Base-by-base conservation (phyloP, 73 alveolate genomes). In the Tetrahymena borealis region DNA sequence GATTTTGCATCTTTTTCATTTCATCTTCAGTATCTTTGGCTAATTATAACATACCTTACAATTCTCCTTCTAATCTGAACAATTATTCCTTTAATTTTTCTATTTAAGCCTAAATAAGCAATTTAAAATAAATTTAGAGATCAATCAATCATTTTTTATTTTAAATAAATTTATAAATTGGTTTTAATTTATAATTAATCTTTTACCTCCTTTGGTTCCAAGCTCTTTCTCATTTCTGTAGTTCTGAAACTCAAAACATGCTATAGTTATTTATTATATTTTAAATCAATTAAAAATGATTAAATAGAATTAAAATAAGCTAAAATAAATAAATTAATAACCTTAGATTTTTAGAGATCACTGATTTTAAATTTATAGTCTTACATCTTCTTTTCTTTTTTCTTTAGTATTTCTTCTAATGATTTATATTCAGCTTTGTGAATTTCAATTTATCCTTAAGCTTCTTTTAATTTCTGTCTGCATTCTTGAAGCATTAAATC, bases 191-290 rank as follows among this genome's bases (percentile, higher is more conserved):
- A n/a, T n/a, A n/a, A n/a, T 24, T 6, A 10, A 60, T 60, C 28
- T 60, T 60, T 60, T 78, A 94, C 95, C 91, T 97, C 99, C 78
- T 97, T 97, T 1, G 99, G 99, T 90, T 97, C 98, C 28, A 97
- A 91, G 38, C 94, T 90, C 37, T 96, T 97, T 41, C 96, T 91
- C 98, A 97, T 97, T 94, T 97, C 98, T 32, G 98, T 97, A 1
- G 98, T 96, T 91, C 98, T 94, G 78, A 95, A 97, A 37, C 98
- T 95, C 32, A 96, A 97, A 13, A 97, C 98, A 90, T 97, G 98
- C 95, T 60, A 60, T 60, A 24, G 9, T 24, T 15, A 3, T 60
- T 60, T 24, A 60, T 24, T 24, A 0, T 41, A 41, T 40, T 15
- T 3, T 3, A 40, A 40, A 40, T 40, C n/a, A 11, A 15, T 42